Evolutionary conservation across 768 basidiomycete species (phyloP).

Genomic region (Ephemerocybe angulata): DNA sequence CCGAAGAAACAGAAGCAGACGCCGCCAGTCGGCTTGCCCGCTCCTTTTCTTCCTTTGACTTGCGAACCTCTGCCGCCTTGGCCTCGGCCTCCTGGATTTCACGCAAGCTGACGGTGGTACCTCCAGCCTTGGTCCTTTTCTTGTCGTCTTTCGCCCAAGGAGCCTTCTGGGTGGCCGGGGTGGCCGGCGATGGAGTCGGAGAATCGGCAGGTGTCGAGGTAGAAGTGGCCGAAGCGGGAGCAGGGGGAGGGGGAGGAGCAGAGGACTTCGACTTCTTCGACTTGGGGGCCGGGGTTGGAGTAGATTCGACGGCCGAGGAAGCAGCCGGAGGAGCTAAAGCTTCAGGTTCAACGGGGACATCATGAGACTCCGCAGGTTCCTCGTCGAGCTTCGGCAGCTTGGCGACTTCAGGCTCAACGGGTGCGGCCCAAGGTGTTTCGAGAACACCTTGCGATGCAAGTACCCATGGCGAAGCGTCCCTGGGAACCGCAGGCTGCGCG

Average conservation of each 20-base stretch:
- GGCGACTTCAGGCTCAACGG: not conserved
- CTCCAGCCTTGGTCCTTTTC: conserved; percentile 62
- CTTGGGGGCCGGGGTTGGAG: conserved; percentile 13
- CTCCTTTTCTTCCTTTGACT: conserved; percentile 63
- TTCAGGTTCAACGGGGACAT: too few relatives aligned
- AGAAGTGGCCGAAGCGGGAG: conserved; percentile 3
- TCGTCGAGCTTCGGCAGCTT: not conserved
- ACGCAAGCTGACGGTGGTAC: conserved; percentile 68
- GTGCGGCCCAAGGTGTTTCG: conserved; percentile 46
- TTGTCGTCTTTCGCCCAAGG: conserved; percentile 23
- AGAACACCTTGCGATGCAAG: conserved; percentile 42
- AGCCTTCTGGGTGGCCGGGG: conserved; percentile 8
- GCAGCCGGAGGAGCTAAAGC: conserved; percentile 8
- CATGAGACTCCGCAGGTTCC: not conserved
- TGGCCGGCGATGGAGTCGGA: not conserved
- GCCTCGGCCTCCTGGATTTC: conserved; percentile 95
- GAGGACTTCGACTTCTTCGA: conserved; percentile 5
- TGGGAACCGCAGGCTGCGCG: conserved; percentile 17
- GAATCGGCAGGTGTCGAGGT: conserved; percentile 10
- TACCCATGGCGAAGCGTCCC: conserved; percentile 56
- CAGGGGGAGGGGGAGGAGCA: not conserved
- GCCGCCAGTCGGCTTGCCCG: conserved; percentile 55
- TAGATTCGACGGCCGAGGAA: conserved; percentile 13
- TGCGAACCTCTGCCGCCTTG: conserved; percentile 74
- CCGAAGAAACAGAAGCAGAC: conserved; percentile 30